These are phyloP conservation scores for Cystobasidium pallidum DNA, from an alignment of 1,284 basidiomycete species.

Conservation along the genomic window DNA sequence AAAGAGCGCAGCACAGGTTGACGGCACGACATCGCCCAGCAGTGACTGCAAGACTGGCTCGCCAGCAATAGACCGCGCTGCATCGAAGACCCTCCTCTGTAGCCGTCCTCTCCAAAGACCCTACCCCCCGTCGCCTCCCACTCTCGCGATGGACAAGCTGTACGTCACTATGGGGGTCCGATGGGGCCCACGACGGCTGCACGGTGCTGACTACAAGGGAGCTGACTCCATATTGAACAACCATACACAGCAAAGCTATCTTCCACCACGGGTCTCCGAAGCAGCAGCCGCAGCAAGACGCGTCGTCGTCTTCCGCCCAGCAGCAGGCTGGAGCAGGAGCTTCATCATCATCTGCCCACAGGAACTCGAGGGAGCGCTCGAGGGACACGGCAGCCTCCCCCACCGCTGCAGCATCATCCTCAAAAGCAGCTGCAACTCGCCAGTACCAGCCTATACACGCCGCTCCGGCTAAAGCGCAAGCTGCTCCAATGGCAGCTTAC, in stretches of 20 bases:
- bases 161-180: not conserved
- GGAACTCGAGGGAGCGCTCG: conserved; percentile 36
- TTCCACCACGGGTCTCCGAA: conserved; percentile 44
- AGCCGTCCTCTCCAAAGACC: not conserved
- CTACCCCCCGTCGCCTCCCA: not conserved
- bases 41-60: not conserved
- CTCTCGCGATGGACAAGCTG: conserved; percentile 32
- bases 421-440: conserved; percentile 21
- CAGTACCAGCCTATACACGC: conserved; percentile 19
- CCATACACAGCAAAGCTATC: conserved; percentile 37
- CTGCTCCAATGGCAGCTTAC: conserved; percentile 44
- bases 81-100: not conserved
- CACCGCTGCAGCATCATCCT: not conserved
- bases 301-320: conserved; percentile 9
- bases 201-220: not conserved
- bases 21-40: not conserved
- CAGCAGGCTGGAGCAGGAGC: not conserved
- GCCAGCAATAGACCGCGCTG: no score
- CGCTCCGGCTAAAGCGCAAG: conserved; percentile 42
- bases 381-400: conserved; percentile 30
- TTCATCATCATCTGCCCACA: conserved; percentile 19
- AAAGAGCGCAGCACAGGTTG: not conserved
- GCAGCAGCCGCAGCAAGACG: conserved; percentile 18
- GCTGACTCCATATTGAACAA: not conserved
- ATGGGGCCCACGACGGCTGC: not conserved